Percentiles rank a stretch among this genome's conserved stretches.
Conservation (phyloP, 495 filamentous ascomycete species). For the Penicillium silybi region DNA sequence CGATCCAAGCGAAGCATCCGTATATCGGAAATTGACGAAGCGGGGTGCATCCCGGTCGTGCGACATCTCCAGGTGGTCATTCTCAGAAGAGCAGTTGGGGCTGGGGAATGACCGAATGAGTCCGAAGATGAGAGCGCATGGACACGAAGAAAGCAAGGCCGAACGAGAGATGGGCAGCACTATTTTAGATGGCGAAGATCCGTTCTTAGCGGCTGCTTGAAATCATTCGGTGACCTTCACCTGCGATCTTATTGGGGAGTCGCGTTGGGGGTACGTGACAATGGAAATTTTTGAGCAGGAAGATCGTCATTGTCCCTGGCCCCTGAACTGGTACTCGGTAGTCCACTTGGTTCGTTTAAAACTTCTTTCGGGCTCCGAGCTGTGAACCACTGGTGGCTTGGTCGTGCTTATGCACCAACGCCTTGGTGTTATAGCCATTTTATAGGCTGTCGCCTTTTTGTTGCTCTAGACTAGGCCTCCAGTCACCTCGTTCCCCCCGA, state of each 20-base stretch:
- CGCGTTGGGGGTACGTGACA: not conserved
- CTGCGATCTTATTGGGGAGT: not conserved
- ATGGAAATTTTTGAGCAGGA: not conserved
- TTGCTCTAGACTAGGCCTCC: not conserved
- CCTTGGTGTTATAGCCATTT: slow-evolving; percentile 3
- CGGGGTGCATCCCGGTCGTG: not conserved
- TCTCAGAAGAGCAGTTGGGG: not conserved
- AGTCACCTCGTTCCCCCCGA: not conserved
- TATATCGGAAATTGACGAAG: not conserved
- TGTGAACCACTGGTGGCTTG: slow-evolving; percentile 1
- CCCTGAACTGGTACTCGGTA: too few relatives aligned
- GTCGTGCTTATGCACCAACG: slow-evolving; percentile 7
- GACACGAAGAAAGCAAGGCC: not conserved
- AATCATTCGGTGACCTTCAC: not conserved
- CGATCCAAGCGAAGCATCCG: not conserved
- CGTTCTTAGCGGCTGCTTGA: not conserved
- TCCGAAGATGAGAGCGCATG: not conserved
- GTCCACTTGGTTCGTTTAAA: too few relatives aligned
- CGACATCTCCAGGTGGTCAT: not conserved
- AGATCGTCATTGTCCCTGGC: not conserved
- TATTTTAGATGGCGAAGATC: not conserved
- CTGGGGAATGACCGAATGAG: not conserved
- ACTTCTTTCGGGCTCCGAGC: not conserved
- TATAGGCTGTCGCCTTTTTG: not conserved
- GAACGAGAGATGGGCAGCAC: not conserved